Evolutionary conservation across 148 eudicot genomes (phyloP).

Genomic region (Fagopyrum esculentum): DNA sequence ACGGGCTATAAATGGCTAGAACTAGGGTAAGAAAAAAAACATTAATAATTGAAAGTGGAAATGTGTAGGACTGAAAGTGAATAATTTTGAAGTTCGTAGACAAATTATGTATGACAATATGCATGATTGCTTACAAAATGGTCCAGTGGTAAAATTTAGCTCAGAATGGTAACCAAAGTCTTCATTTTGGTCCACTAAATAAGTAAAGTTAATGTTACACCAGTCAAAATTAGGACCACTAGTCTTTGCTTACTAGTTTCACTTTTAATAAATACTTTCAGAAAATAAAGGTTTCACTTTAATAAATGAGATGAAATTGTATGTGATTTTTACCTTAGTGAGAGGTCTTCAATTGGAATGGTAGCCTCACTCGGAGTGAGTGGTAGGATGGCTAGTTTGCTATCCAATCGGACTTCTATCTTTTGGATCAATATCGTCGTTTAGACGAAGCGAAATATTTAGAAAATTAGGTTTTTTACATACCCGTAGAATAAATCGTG

Average conservation of each 20-base stretch:
- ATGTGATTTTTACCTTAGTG: too few relatives aligned
- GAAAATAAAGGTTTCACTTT: too few relatives aligned
- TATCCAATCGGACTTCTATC: too few relatives aligned
- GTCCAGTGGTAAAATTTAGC: background rate
- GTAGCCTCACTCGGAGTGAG: too few relatives aligned
- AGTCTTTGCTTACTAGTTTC: background rate
- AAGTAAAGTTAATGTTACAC: background rate
- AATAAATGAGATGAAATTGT: too few relatives aligned
- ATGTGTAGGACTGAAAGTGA: background rate
- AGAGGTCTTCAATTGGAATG: too few relatives aligned
- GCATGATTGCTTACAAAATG: background rate
- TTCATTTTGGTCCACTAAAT: background rate
- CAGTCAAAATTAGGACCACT: conserved; percentile 4
- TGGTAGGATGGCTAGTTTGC: too few relatives aligned
- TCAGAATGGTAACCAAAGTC: conserved; percentile 5
- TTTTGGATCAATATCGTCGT: too few relatives aligned
- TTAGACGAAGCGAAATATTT: too few relatives aligned
- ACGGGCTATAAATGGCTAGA: background rate
- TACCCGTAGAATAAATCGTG: too few relatives aligned
- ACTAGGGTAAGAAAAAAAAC: background rate
- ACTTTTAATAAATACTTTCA: background rate
- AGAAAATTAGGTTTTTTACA: too few relatives aligned
- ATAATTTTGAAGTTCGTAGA: background rate
- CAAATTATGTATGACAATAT: background rate
- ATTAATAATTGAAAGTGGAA: background rate